These are phyloP conservation scores for Curvularia sp. DNA, from an alignment of 2,329 filamentous ascomycete genomes.

Conservation along the genomic window DNA sequence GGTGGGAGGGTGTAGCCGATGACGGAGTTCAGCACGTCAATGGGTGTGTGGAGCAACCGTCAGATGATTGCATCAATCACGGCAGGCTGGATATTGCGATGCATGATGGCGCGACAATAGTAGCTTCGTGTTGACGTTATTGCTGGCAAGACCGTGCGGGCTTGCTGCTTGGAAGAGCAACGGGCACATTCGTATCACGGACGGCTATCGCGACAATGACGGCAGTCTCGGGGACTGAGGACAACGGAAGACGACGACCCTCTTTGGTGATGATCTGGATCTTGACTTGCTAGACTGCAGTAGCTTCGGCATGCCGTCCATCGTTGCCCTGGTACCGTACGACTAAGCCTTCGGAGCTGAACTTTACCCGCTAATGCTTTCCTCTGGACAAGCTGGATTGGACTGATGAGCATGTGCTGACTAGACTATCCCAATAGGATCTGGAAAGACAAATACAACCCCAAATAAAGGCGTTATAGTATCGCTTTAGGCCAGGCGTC, in stretches of 20 bases:
- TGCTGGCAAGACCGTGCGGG: slow-evolving; percentile 4
- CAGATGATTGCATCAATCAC: slow-evolving; percentile 18
- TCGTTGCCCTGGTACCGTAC: not conserved
- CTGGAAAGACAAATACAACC: slow-evolving; percentile 94
- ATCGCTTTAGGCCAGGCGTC: slow-evolving; percentile 4
- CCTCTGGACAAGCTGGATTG: slow-evolving; percentile 1
- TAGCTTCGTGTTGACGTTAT: not conserved
- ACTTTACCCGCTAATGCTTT: not conserved
- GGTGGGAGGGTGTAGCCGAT: slow-evolving; percentile 28
- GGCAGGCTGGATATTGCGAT: slow-evolving; percentile 20
- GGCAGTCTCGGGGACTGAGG: slow-evolving; percentile 5
- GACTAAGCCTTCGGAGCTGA: slow-evolving; percentile 7
- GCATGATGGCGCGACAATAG: slow-evolving; percentile 21
- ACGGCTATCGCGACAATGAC: slow-evolving; percentile 20
- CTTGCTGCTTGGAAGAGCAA: slow-evolving; percentile 12
- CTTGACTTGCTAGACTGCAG: slow-evolving; percentile 6
- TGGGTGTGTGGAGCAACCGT: slow-evolving; percentile 17
- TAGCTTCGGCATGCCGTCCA: slow-evolving; percentile 14
- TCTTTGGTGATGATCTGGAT: slow-evolving; percentile 12
- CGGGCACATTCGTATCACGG: not conserved
- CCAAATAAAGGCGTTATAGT: slow-evolving; percentile 48
- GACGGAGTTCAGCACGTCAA: slow-evolving; percentile 20
- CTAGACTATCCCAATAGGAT: slow-evolving; percentile 67
- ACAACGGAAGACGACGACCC: not conserved
- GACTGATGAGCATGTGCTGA: slow-evolving; percentile 34